Percentiles rank a stretch among this genome's conserved stretches.
Conservation (phyloP, 75 land plant genomes). For the Picea glauca region DNA sequence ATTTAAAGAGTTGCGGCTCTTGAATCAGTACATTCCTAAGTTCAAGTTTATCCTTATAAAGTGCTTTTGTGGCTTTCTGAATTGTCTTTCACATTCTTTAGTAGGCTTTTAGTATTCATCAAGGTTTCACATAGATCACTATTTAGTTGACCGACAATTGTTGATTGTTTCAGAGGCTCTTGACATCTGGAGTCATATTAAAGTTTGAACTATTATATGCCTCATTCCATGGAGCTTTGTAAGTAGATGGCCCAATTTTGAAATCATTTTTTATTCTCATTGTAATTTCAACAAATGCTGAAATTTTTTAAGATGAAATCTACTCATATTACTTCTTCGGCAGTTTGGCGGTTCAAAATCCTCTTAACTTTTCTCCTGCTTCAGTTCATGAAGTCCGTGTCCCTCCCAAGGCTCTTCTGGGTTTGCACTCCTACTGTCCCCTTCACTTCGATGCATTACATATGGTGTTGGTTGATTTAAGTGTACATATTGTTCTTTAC, state of each 20-base stretch:
- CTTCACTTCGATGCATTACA: constrained; percentile 83
- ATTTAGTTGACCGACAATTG: neutral
- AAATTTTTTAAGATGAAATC: neutral
- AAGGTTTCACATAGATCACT: neutral
- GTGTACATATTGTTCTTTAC: constrained; percentile 49
- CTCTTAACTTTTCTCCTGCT: constrained; percentile 42
- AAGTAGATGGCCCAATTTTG: constrained; percentile 14
- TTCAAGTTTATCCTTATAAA: no score
- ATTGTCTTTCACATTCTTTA: no score
- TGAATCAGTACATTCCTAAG: no score
- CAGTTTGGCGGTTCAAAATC: constrained; percentile 37
- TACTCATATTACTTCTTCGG: neutral
- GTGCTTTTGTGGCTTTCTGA: no score
- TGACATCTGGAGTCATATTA: constrained; percentile 53
- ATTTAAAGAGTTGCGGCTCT: no score
- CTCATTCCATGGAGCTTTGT: constrained; percentile 46
- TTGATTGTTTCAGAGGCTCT: constrained; percentile 31
- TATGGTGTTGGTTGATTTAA: constrained; percentile 71
- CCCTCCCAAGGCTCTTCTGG: constrained; percentile 73
- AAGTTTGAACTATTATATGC: constrained; percentile 81
- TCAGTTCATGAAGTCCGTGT: constrained; percentile 76
- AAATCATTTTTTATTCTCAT: neutral
- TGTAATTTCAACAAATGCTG: neutral
- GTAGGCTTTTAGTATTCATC: no score
- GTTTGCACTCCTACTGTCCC: constrained; percentile 83